Base-by-base conservation (phyloP, 1,139 yeast genomes). In the Wickerhamomyces sp. region DNA sequence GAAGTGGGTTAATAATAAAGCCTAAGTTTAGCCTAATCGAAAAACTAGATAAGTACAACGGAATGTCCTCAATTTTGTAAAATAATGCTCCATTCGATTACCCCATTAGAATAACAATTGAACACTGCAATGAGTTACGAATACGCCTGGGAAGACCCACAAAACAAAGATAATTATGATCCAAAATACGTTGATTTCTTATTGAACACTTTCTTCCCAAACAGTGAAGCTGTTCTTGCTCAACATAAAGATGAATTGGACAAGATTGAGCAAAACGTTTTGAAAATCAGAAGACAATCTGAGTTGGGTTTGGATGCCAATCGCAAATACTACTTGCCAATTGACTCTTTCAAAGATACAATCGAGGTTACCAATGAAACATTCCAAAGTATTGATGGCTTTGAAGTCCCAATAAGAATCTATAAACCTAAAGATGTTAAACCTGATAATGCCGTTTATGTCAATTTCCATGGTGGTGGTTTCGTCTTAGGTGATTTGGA, bases 381-480 rank as follows among this genome's bases (percentile, higher is more conserved):
- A 41, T 4, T 67, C 67, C 7, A 60, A 46, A 30, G 36, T 15
- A 49, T 54, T 31, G 63, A 57, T 42, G 58, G 57, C 7, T 36
- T 26, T 3, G 38, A 31, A 7, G 49, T 59, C 21, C 45, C 46
- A 10, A 48, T 63, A 15, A 41, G 63, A 33, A 49, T 60, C 5
- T 60, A 59, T 40, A 52, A 47, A 31, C 63, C 63, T 15, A 42
- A 47, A 35, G 44, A 42, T 15, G 37, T 37, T 21, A 28, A 31
- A 17, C 48, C 43, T 13, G 40, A 44, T n/a, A 36, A 51, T 10
- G 62, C 63, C 7, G 58, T 57, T n/a, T 60, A 58, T 38, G 43
- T 62, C 28, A 56, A 59, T 40, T 60, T 52, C 48, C 66, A 62
- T 37, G 66, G 67, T 22, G 67, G 67, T 19, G 67, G 66, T 10